Percentiles rank a stretch among this genome's conserved stretches.
Conservation (phyloP, 495 filamentous ascomycete genomes). For the Penicillium tannophilum region DNA sequence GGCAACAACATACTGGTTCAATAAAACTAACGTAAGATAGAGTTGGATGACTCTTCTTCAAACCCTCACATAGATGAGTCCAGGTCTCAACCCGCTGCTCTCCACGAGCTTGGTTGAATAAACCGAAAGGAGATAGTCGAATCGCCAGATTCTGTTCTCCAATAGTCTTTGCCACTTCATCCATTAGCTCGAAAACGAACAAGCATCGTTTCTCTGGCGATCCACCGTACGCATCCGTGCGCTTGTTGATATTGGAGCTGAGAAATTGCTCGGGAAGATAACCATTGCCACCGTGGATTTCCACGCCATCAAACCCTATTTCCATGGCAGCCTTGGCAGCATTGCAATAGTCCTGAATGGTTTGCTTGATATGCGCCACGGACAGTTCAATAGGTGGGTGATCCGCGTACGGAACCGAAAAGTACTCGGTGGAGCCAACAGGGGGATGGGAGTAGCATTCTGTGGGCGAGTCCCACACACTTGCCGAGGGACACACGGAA, state of each 20-base stretch:
- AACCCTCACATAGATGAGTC: slow-evolving; percentile 11
- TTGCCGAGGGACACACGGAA: slow-evolving; percentile 35
- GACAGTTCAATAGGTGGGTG: slow-evolving; percentile 44
- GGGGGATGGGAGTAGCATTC: slow-evolving; percentile 37
- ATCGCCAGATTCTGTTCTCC: slow-evolving; percentile 30
- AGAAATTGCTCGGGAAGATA: slow-evolving; percentile 69
- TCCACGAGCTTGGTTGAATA: slow-evolving; percentile 18
- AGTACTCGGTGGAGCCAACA: slow-evolving; percentile 19
- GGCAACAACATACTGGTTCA: slow-evolving; percentile 43
- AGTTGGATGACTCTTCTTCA: slow-evolving; percentile 6
- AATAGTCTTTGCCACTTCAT: slow-evolving; percentile 15
- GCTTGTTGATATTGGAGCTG: slow-evolving; percentile 53
- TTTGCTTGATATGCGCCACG: slow-evolving; percentile 49
- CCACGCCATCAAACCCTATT: slow-evolving; percentile 62
- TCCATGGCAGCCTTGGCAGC: slow-evolving; percentile 58
- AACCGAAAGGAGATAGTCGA: slow-evolving; percentile 41
- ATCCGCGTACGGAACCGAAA: slow-evolving; percentile 38
- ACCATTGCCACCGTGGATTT: slow-evolving; percentile 62
- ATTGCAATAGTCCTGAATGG: slow-evolving; percentile 57
- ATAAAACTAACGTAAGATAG: slow-evolving; percentile 41
- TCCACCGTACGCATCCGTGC: slow-evolving; percentile 62
- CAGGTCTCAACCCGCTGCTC: slow-evolving; percentile 8
- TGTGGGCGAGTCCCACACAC: slow-evolving; percentile 41
- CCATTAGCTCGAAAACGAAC: slow-evolving; percentile 45
- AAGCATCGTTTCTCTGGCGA: slow-evolving; percentile 52